Evolutionary conservation across 306 rosid genomes (phyloP).

Genomic region (Vigna unguiculata): DNA sequence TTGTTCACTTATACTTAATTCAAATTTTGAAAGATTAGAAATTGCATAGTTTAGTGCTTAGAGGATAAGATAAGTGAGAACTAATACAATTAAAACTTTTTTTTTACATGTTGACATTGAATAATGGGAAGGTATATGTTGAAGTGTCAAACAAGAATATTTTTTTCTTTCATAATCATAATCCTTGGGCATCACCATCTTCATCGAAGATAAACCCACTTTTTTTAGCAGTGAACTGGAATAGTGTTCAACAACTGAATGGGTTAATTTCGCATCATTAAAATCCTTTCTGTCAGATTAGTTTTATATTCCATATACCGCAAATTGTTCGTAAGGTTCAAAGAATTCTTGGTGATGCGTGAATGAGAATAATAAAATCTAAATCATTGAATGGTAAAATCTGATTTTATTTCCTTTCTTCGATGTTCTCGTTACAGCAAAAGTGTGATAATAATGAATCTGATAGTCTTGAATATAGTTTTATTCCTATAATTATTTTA

Average conservation of each 20-base stretch:
- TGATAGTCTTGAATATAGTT: too few relatives aligned
- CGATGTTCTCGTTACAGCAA: neutral
- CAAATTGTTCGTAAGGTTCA: slow-evolving; percentile 40
- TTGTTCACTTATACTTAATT: too few relatives aligned
- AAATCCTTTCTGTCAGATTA: slow-evolving; percentile 16
- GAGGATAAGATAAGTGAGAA: too few relatives aligned
- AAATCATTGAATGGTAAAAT: slow-evolving; percentile 15
- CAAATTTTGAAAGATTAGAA: too few relatives aligned
- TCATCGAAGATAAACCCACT: slow-evolving; percentile 14
- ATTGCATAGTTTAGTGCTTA: too few relatives aligned
- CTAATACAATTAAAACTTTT: too few relatives aligned
- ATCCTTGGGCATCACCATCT: slow-evolving; percentile 21
- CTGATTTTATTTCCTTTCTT: neutral
- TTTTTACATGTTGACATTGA: neutral
- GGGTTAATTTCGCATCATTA: slow-evolving; percentile 29
- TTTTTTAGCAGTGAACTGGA: slow-evolving; percentile 28
- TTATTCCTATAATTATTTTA: too few relatives aligned
- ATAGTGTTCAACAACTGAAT: slow-evolving; percentile 25
- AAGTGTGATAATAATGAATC: neutral
- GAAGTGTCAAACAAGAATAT: neutral
- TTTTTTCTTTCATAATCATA: slow-evolving; percentile 21
- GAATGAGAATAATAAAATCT: slow-evolving; percentile 44
- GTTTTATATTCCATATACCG: slow-evolving; percentile 43
- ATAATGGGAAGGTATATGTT: neutral
- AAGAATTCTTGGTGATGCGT: slow-evolving; percentile 34